phyloP scores from a whole-genome alignment of 2,329 filamentous ascomycete genomes.

The Madurella fahalii region DNA sequence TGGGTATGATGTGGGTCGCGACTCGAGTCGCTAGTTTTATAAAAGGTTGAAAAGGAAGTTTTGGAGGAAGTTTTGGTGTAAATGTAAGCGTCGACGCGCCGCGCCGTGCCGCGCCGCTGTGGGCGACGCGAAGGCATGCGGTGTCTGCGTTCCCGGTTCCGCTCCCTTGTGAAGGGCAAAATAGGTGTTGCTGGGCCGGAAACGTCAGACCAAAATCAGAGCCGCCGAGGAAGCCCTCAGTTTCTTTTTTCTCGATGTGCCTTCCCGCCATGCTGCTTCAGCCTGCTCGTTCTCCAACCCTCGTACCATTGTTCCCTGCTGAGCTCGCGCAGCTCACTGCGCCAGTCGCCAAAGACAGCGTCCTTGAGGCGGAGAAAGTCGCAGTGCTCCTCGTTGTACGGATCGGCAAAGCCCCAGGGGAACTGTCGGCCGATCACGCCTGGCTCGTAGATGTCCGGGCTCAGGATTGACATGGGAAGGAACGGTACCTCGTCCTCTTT shows the following conservation, averaged over 20 bases:
- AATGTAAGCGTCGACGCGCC: background rate
- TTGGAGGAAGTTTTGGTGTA: background rate
- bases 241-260: conserved; percentile 32
- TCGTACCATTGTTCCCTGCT: conserved; percentile 94
- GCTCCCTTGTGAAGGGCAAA: background rate
- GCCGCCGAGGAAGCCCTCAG: background rate
- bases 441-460: conserved; percentile 85
- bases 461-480: conserved; percentile 87
- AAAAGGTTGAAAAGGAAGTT: background rate
- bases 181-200: background rate
- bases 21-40: background rate
- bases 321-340: conserved; percentile 81
- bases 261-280: conserved; percentile 49
- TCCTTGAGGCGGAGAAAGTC: conserved; percentile 91
- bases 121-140: background rate
- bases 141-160: background rate
- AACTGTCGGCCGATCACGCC: conserved; percentile 79
- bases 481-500: conserved; percentile 59
- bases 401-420: conserved; percentile 95
- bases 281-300: conserved; percentile 76
- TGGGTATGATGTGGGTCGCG: conserved; percentile 19
- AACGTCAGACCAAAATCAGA: background rate
- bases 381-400: conserved; percentile 85
- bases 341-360: conserved; percentile 90
- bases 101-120: too few relatives aligned